Conservation (phyloP, 805 yeast genomes). For the Zygoascus biomembranicola region DNA sequence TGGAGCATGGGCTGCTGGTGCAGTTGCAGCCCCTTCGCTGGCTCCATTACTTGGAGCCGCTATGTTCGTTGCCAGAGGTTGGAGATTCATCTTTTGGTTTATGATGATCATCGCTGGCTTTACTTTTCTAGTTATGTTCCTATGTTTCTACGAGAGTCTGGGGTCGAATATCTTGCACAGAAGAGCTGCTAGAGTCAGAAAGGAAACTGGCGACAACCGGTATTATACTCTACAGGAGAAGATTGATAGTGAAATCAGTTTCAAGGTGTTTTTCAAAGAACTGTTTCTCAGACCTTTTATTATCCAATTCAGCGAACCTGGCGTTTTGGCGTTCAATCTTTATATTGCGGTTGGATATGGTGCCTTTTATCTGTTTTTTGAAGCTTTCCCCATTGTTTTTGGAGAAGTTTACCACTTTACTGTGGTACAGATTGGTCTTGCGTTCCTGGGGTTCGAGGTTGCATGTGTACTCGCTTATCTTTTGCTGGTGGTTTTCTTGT, state of each 20-base stretch:
- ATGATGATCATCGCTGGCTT: constrained; percentile 34
- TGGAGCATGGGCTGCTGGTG: constrained; percentile 46
- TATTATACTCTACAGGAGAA: constrained; percentile 5
- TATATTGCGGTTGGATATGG: constrained; percentile 49
- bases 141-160: constrained; percentile 3
- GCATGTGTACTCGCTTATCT: constrained; percentile 37
- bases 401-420: constrained; percentile 38
- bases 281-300: constrained; percentile 33
- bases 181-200: constrained; percentile 28
- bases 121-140: constrained; percentile 24
- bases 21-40: constrained; percentile 45
- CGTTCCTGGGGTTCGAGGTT: constrained; percentile 40
- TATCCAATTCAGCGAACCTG: constrained; percentile 46
- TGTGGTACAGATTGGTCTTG: constrained; percentile 38
- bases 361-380: constrained; percentile 47
- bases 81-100: constrained; percentile 53
- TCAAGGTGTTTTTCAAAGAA: constrained; percentile 5
- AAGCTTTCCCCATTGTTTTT: constrained; percentile 54
- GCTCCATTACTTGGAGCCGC: constrained; percentile 54
- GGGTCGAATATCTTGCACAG: constrained; percentile 4
- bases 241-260: neutral
- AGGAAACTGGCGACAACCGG: constrained; percentile 37
- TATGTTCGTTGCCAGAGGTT: constrained; percentile 35
- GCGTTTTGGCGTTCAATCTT: constrained; percentile 43
- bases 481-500: constrained; percentile 4